Conservation (phyloP, 2,329 filamentous ascomycete species). For the Aspergillus uvarum region DNA sequence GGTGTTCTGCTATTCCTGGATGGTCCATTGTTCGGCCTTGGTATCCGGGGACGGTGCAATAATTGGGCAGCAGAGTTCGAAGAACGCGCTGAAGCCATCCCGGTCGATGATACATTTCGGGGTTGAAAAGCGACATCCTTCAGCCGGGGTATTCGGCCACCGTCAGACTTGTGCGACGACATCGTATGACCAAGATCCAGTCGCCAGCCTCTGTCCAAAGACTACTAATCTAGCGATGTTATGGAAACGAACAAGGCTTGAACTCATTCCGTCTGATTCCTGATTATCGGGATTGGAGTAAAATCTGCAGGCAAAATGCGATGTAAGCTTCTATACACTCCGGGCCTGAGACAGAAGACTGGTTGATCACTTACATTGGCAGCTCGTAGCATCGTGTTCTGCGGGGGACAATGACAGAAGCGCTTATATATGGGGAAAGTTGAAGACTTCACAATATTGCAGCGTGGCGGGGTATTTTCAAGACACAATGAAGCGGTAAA, state of each 20-base stretch:
- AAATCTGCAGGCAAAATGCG: constrained; percentile 7
- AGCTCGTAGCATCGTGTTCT: constrained; percentile 5
- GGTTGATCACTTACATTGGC: constrained; percentile 5
- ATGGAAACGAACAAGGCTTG: constrained; percentile 22
- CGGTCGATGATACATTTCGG: constrained; percentile 27
- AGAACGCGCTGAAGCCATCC: constrained; percentile 21
- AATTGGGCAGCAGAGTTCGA: constrained; percentile 19
- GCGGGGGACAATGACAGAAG: background rate
- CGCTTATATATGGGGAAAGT: background rate
- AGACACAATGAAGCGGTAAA: background rate
- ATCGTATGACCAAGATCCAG: constrained; percentile 33
- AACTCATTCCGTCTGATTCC: constrained; percentile 33
- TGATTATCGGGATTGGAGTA: background rate
- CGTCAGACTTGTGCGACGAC: constrained; percentile 37
- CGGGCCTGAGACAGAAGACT: background rate
- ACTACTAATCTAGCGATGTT: constrained; percentile 27
- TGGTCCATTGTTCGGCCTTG: constrained; percentile 23
- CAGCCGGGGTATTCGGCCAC: constrained; percentile 31
- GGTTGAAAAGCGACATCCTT: constrained; percentile 26
- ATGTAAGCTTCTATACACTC: background rate
- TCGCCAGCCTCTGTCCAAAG: constrained; percentile 29
- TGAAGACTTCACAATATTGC: background rate
- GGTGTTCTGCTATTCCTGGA: constrained; percentile 26
- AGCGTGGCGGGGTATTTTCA: constrained; percentile 5
- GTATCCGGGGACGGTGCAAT: constrained; percentile 29